Evolutionary conservation across 1,139 yeast species (phyloP).

Genomic region (Spencermartinsiella ligniputridi): DNA sequence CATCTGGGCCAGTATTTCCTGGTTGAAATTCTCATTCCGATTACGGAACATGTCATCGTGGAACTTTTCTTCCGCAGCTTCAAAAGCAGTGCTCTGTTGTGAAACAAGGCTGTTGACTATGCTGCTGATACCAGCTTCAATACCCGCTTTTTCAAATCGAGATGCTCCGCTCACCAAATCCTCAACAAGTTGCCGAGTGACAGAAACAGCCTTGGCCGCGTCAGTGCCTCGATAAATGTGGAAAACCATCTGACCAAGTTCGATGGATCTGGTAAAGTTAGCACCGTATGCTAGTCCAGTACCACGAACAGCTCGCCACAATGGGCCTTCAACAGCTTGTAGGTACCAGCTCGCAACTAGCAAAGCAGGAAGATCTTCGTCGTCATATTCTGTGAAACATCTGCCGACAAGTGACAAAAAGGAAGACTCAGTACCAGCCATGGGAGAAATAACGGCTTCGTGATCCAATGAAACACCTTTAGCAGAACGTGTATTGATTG

Average conservation of each 20-base stretch:
- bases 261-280: constrained; percentile 52
- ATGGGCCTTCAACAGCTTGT: constrained; percentile 91
- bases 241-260: constrained; percentile 63
- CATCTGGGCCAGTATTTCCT: constrained; percentile 31
- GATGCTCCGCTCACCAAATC: constrained; percentile 52
- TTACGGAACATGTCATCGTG: constrained; percentile 60
- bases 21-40: constrained; percentile 63
- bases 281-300: constrained; percentile 95
- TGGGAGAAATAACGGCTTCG: constrained; percentile 60
- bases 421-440: constrained; percentile 89
- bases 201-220: constrained; percentile 63
- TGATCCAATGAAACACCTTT: constrained; percentile 51
- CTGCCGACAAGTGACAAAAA: constrained; percentile 58
- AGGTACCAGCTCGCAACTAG: constrained; percentile 72
- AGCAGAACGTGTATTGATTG: constrained; percentile 51
- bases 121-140: constrained; percentile 72
- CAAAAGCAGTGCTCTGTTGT: constrained; percentile 48
- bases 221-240: constrained; percentile 82
- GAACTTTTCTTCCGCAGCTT: constrained; percentile 64
- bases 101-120: constrained; percentile 69
- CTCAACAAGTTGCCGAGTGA: constrained; percentile 62
- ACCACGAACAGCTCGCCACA: constrained; percentile 96
- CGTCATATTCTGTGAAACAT: constrained; percentile 60
- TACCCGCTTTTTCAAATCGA: constrained; percentile 51
- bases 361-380: constrained; percentile 67